Evolutionary conservation across 805 yeast species (phyloP).

Genomic region (Priceomyces castillae): DNA sequence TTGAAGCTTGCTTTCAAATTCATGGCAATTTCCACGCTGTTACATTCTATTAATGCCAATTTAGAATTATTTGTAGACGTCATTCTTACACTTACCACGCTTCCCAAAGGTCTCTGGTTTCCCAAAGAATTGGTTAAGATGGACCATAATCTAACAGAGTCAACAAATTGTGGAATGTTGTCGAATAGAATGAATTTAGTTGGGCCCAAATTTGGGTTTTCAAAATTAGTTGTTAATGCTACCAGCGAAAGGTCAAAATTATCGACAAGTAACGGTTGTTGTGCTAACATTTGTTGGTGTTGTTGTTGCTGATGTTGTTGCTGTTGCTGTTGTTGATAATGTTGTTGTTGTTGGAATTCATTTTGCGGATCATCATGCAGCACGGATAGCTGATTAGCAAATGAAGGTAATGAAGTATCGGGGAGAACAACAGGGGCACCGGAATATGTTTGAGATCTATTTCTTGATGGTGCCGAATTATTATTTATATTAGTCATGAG

Average conservation of each 20-base stretch:
- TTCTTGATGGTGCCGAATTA: slow-evolving; percentile 18
- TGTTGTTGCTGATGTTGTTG: slow-evolving; percentile 10
- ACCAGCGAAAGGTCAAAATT: slow-evolving; percentile 58
- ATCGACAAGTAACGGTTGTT: slow-evolving; percentile 42
- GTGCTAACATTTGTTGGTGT: slow-evolving; percentile 5
- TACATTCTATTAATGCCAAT: slow-evolving; percentile 62
- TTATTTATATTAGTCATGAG: slow-evolving; percentile 24
- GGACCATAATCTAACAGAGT: slow-evolving; percentile 39
- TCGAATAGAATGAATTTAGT: slow-evolving; percentile 75
- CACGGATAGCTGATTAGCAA: slow-evolving; percentile 2
- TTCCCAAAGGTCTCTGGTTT: slow-evolving; percentile 14
- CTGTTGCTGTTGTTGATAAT: slow-evolving; percentile 7
- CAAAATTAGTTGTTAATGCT: slow-evolving; percentile 67
- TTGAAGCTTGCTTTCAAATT: slow-evolving; percentile 73
- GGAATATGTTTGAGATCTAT: slow-evolving; percentile 42
- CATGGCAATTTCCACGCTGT: slow-evolving; percentile 70
- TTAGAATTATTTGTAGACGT: slow-evolving; percentile 20
- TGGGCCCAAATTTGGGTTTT: slow-evolving; percentile 69
- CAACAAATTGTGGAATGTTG: slow-evolving; percentile 73
- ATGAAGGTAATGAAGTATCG: slow-evolving; percentile 7
- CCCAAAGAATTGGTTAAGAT: slow-evolving; percentile 21
- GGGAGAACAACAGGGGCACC: slow-evolving; percentile 30
- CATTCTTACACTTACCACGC: slow-evolving; percentile 18
- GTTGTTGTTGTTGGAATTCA: slow-evolving; percentile 9
- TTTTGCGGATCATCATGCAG: slow-evolving; percentile 8